Conservation (phyloP, 192 early-diverging fungal species). For the Funneliformis mosseae region DNA sequence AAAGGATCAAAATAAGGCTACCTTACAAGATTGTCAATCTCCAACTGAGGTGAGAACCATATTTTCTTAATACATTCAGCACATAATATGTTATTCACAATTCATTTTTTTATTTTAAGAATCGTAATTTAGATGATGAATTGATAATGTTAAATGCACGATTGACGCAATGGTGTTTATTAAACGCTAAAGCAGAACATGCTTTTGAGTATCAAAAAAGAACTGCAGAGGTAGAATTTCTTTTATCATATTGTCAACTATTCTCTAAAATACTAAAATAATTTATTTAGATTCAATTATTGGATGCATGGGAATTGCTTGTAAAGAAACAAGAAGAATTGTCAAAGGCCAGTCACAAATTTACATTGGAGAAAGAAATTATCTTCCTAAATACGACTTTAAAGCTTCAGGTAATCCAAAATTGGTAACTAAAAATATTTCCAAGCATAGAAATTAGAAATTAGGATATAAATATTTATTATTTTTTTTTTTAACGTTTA, state of each 20-base stretch:
- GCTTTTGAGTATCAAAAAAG: constrained; percentile 25
- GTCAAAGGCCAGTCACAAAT: not conserved
- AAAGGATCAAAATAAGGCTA: not conserved
- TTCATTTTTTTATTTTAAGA: not conserved
- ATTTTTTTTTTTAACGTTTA: not conserved
- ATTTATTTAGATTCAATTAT: constrained; percentile 15
- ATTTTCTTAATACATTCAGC: not conserved
- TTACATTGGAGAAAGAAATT: constrained; percentile 20
- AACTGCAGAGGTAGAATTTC: constrained; percentile 1
- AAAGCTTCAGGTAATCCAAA: not conserved
- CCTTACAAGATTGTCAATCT: not conserved
- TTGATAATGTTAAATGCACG: constrained; percentile 29
- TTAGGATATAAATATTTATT: not conserved
- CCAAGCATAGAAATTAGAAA: too few species aligned
- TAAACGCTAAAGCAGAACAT: constrained; percentile 14
- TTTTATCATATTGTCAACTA: not conserved
- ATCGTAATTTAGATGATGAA: constrained; percentile 21
- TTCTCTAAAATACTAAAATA: not conserved
- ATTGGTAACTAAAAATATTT: too few species aligned
- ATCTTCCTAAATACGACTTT: constrained; percentile 2
- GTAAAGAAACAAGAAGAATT: constrained; percentile 20
- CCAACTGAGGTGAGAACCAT: not conserved
- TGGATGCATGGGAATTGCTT: constrained; percentile 27
- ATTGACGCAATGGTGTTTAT: constrained; percentile 29
- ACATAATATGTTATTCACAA: not conserved